Evolutionary conservation across 169 alveolate genomes (phyloP), one percentile per base, ranked within the genome.

Genomic region (Plasmodium ovale): DNA sequence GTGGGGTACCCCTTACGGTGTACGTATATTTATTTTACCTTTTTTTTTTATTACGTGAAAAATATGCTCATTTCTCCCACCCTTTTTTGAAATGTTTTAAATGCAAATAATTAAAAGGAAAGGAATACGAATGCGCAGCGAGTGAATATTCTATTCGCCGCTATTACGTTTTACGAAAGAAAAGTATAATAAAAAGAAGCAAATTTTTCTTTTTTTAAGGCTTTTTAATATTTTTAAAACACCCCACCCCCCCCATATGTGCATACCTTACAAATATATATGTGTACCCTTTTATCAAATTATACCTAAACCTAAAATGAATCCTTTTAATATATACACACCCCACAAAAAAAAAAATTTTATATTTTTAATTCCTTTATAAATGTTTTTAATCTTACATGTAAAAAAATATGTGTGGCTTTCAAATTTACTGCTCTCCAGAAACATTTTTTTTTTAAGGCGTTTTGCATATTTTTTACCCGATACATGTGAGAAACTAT

Each of bases 381-480:
- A 68, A 68, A 14, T 23, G 23, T 42, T 69, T 69, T 69, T 44
- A 25, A 25, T 23, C 25, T 47, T 19, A 1, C 23, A 44, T 69
- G 49, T n/a, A n/a, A 25, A 69, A 69, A 69, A 47, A 42, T 25
- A 16, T 42, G 21, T 69, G 59, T 68, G 33, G 58, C 47, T 35
- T 69, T 69, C 14, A 25, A 23, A n/a, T n/a, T n/a, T 44, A 69
- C 49, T 65, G 23, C 10, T 25, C 0, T 14, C 25, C 23, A 42
- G 23, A 56, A 69, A 44, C 54, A 44, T 69, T 69, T 35, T 67
- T 69, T 44, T 27, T 47, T 53, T 19, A 44, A 9, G 23, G n/a
- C 27, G 19, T 65, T 65, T 65, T 65, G 42, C 49, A 65, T 25
- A 65, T 65, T 65, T 65, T 3, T 37, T 65, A 65, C 35, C 39